Evolutionary conservation across 352 stramenopile species (phyloP).

Genomic region (Pythium brachiatum): DNA sequence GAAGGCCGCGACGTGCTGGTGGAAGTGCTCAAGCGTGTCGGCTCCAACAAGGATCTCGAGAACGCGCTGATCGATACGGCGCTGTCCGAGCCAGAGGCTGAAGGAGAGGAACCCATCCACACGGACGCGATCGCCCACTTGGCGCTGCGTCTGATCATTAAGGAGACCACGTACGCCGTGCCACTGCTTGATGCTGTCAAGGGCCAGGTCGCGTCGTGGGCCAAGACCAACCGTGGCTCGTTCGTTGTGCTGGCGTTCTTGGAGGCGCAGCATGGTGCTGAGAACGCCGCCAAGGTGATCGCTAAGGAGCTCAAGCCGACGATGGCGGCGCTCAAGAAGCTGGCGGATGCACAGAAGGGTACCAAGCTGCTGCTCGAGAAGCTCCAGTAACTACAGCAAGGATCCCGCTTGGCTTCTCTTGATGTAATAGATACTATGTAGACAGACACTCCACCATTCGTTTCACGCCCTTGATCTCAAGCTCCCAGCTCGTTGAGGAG

Average conservation of each 20-base stretch:
- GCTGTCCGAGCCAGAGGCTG: constrained; percentile 38
- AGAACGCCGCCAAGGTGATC: constrained; percentile 49
- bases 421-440: constrained; percentile 6
- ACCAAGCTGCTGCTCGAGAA: constrained; percentile 86
- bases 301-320: constrained; percentile 60
- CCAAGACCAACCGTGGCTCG: constrained; percentile 68
- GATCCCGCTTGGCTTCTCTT: constrained; percentile 4
- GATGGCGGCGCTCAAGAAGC: constrained; percentile 58
- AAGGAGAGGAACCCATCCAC: constrained; percentile 57
- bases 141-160: constrained; percentile 70
- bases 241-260: constrained; percentile 85
- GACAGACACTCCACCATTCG: not conserved
- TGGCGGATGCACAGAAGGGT: constrained; percentile 56
- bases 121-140: constrained; percentile 73
- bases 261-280: constrained; percentile 53
- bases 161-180: constrained; percentile 58
- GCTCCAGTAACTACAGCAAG: constrained; percentile 43
- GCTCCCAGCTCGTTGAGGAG: too few relatives aligned
- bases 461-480: too few relatives aligned
- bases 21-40: constrained; percentile 68
- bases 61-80: constrained; percentile 45
- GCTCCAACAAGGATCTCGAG: constrained; percentile 44
- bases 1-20: constrained; percentile 77
- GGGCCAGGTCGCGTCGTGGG: constrained; percentile 50
- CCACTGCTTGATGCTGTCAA: constrained; percentile 52